A percentile compares a stretch with the other conserved stretches of the same genome.
phyloP scores from a whole-genome alignment of 441 rosid genomes.

The Erodium chrysanthum region DNA sequence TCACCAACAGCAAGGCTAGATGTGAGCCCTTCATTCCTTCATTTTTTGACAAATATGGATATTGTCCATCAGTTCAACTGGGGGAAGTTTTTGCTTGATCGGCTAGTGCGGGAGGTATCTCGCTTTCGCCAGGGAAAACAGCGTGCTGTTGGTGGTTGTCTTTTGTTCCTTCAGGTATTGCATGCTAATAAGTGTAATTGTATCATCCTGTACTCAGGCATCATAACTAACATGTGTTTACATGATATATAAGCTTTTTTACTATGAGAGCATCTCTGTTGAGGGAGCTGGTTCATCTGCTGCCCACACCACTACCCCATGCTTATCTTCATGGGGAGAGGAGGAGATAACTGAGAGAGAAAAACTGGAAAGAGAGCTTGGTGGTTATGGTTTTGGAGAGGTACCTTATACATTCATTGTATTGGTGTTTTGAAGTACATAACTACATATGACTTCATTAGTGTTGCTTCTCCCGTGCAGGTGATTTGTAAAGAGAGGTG shows the following conservation, averaged over 20 bases:
- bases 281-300: constrained; percentile 24
- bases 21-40: constrained; percentile 42
- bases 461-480: constrained; percentile 22
- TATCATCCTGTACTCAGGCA: constrained; percentile 2
- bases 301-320: constrained; percentile 16
- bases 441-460: constrained; percentile 3
- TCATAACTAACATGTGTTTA: constrained; percentile 4
- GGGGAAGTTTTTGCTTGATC: constrained; percentile 42
- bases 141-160: constrained; percentile 43
- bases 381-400: constrained; percentile 42
- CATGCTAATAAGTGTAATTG: neutral
- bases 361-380: constrained; percentile 36
- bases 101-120: constrained; percentile 36
- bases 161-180: constrained; percentile 38
- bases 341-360: constrained; percentile 42
- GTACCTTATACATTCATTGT: constrained; percentile 16
- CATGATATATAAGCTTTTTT: constrained; percentile 27
- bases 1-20: constrained; percentile 43
- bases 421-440: neutral
- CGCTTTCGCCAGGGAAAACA: constrained; percentile 42
- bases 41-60: constrained; percentile 36
- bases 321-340: constrained; percentile 40
- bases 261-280: constrained; percentile 32
- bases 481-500: constrained; percentile 27
- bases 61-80: constrained; percentile 36